Evolutionary conservation across 805 yeast genomes (phyloP).

Genomic region (Isabelozyma rhagii): DNA sequence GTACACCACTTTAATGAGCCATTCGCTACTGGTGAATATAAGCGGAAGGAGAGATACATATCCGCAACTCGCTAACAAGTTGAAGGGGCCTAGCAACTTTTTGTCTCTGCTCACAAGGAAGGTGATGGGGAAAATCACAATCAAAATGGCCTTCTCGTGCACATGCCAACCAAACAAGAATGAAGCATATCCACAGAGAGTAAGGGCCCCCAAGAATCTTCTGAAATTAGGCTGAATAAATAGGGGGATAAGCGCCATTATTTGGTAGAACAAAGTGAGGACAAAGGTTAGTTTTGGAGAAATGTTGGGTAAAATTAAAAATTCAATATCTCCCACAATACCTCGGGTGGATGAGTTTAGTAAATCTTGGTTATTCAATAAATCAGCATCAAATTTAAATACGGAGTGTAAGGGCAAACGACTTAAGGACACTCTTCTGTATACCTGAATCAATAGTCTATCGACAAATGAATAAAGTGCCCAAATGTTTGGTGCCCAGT

Average conservation of each 20-base stretch:
- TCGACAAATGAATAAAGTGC: slow-evolving; percentile 86
- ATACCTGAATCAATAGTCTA: slow-evolving; percentile 54
- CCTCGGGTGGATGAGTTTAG: slow-evolving; percentile 64
- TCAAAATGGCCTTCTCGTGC: slow-evolving; percentile 93
- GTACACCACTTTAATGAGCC: slow-evolving; percentile 70
- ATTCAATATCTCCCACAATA: slow-evolving; percentile 85
- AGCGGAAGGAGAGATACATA: slow-evolving; percentile 87
- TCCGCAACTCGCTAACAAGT: slow-evolving; percentile 73
- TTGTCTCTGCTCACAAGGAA: slow-evolving; percentile 71
- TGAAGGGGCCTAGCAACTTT: slow-evolving; percentile 67
- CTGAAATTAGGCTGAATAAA: slow-evolving; percentile 66
- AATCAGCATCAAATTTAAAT: slow-evolving; percentile 44
- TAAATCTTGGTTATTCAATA: slow-evolving; percentile 30
- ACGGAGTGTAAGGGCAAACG: slow-evolving; percentile 25
- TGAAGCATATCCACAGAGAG: slow-evolving; percentile 87
- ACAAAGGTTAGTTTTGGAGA: slow-evolving; percentile 74
- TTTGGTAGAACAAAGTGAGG: slow-evolving; percentile 80
- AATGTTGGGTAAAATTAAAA: slow-evolving; percentile 76
- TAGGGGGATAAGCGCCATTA: slow-evolving; percentile 72
- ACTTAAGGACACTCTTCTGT: slow-evolving; percentile 30
- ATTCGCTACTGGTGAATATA: slow-evolving; percentile 74
- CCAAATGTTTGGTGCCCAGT: slow-evolving; percentile 99
- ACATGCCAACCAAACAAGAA: slow-evolving; percentile 98
- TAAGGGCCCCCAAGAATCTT: slow-evolving; percentile 78
- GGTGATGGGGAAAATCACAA: slow-evolving; percentile 84